These are phyloP conservation scores for Schoenoplectus triqueter DNA, from an alignment of 202 grass and related monocot species.

Conservation along the genomic window DNA sequence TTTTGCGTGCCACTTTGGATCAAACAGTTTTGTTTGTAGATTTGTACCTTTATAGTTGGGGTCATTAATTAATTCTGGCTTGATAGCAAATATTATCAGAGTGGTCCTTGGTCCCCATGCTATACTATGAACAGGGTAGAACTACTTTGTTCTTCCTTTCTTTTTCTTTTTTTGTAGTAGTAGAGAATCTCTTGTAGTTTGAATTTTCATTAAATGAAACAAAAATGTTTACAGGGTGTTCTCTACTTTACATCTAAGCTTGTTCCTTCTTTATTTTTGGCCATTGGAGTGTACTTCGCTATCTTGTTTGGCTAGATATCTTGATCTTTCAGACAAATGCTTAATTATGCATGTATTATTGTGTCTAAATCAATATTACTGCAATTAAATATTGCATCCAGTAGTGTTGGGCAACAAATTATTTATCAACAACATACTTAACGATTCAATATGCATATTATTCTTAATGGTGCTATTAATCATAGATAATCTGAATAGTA, in stretches of 20 bases:
- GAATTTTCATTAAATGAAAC: not conserved
- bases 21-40: not conserved
- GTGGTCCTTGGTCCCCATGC: no score
- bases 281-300: not conserved
- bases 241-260: not conserved
- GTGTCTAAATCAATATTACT: not conserved
- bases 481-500: slow-evolving; percentile 62
- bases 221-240: not conserved
- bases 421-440: no score
- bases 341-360: not conserved
- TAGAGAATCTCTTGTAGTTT: no score
- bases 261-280: no score
- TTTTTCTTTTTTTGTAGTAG: no score
- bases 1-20: not conserved
- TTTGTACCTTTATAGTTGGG: not conserved
- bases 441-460: not conserved
- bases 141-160: no score
- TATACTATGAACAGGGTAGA: no score
- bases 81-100: not conserved
- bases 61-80: not conserved
- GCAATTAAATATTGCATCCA: not conserved
- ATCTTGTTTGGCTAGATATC: not conserved
- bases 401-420: no score
- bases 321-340: not conserved
- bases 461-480: not conserved